phyloP scores from a whole-genome alignment of 1,284 basidiomycete species.

The Melampsora larici-populina region DNA sequence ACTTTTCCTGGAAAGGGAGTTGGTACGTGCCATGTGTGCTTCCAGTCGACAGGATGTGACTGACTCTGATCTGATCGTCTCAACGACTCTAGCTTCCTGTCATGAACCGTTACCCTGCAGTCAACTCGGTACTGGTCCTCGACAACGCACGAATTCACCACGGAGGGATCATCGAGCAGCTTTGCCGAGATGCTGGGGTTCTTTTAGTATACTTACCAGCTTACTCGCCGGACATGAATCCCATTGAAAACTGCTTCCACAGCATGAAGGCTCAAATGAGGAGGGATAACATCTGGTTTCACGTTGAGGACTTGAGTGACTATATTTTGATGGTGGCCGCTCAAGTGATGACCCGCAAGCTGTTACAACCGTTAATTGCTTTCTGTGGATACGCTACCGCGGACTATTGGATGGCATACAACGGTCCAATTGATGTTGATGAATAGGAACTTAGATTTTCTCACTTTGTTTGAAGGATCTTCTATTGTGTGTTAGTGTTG shows the following conservation, averaged over 20 bases:
- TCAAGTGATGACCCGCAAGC: neutral
- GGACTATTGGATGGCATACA: neutral
- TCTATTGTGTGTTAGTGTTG: too few species aligned
- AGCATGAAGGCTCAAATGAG: neutral
- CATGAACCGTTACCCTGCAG: neutral
- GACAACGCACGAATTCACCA: constrained; percentile 17
- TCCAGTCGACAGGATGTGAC: neutral
- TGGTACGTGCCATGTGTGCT: neutral
- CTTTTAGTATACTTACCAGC: too few species aligned
- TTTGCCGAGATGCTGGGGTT: neutral
- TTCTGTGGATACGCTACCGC: neutral
- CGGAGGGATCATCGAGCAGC: neutral
- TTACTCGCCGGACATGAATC: constrained; percentile 21
- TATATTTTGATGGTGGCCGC: neutral
- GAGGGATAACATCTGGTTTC: neutral
- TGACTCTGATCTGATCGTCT: neutral
- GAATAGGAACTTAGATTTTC: too few species aligned
- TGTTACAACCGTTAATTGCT: neutral
- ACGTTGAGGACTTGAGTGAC: neutral
- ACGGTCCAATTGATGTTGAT: too few species aligned
- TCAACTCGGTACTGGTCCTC: neutral
- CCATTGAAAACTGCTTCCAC: constrained; percentile 21
- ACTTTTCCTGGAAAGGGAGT: neutral
- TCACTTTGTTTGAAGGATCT: too few species aligned
- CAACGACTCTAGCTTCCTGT: neutral